Evolutionary conservation across 2,329 filamentous ascomycete genomes (phyloP), one percentile per base, ranked within the genome.

Genomic region (Aspergillus fischeri): DNA sequence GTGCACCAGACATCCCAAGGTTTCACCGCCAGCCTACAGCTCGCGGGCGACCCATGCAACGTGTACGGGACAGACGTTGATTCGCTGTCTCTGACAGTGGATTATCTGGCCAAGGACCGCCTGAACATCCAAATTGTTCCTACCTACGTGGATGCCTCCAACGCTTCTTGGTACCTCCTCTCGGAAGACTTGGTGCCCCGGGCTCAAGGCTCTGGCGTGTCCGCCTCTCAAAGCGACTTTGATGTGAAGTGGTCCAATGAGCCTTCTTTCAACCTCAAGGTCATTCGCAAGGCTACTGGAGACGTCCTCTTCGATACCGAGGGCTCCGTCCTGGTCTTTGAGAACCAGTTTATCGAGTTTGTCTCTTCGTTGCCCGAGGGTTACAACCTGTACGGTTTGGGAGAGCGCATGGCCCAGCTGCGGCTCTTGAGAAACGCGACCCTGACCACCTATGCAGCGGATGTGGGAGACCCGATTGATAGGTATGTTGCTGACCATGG

Each of bases 341-440:
- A 91, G 67, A 82, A 92, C 63, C 89, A 92, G 65, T 92, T 91
- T 70, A 83, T 92, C 45, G 89, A 92, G 65, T 87, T 92, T 62
- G 80, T 80, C 4, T 87, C 86, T 20, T 69, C 79, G 27, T 70
- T 91, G 14, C 88, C 88, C 0, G 80, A 87, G 57, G 82, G 88
- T 51, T 91, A 91, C 73, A 91, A 92, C 61, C 70, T 91, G 0
- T 91, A 91, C 60, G 89, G 89, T 1, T 77, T 92, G 28, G 88
- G 88, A 17, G 89, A 92, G 73, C 82, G 83, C 0, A 89, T 92
- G 32, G 87, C 89, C 65, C 83, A 83, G 14, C 78, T 92, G 41
- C 80, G 87, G 41, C 78, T 93, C n/a, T 84, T 87, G 27, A 87
- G 89, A 61, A 90, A 92, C 67, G 79, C 86, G 53, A 91, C 87